phyloP scores from a whole-genome alignment of 768 basidiomycete species.

The Brasilioporus rufonigricans region DNA sequence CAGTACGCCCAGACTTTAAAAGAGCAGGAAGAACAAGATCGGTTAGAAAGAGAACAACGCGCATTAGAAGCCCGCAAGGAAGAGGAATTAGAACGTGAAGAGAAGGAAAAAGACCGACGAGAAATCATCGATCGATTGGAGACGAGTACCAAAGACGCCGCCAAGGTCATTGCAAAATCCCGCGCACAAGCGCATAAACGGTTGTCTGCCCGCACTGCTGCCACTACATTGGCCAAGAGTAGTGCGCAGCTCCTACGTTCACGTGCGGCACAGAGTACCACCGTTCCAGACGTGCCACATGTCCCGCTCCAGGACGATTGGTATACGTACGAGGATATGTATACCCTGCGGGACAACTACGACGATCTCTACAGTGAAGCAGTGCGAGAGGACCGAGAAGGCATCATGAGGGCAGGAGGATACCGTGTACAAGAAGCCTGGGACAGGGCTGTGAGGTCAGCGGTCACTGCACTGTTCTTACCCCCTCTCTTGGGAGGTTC shows the following conservation, averaged over 20 bases:
- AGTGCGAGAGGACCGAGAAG: conserved; percentile 71
- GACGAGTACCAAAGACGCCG: conserved; percentile 68
- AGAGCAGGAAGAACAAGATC: conserved; percentile 80
- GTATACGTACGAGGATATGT: conserved; percentile 74
- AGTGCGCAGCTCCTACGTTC: conserved; percentile 54
- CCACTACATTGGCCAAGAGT: conserved; percentile 39
- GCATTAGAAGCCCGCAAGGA: conserved; percentile 62
- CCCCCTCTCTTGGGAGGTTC: conserved; percentile 42
- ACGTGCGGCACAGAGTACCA: conserved; percentile 60
- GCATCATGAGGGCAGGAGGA: conserved; percentile 80
- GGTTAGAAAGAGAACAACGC: conserved; percentile 65
- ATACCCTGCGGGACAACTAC: conserved; percentile 54
- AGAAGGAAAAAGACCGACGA: conserved; percentile 65
- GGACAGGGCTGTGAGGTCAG: conserved; percentile 73
- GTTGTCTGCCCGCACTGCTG: conserved; percentile 51
- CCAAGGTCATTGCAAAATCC: conserved; percentile 66
- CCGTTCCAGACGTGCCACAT: conserved; percentile 79
- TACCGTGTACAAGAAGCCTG: conserved; percentile 82
- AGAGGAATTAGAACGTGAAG: conserved; percentile 76
- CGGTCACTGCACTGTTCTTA: conserved; percentile 72
- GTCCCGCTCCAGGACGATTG: conserved; percentile 74
- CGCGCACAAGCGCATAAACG: conserved; percentile 64
- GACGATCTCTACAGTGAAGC: conserved; percentile 74
- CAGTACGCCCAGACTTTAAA: conserved; percentile 67
- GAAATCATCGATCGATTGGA: conserved; percentile 83